Evolutionary conservation across 2,329 filamentous ascomycete species (phyloP).

Genomic region (Exserohilum rostratum): DNA sequence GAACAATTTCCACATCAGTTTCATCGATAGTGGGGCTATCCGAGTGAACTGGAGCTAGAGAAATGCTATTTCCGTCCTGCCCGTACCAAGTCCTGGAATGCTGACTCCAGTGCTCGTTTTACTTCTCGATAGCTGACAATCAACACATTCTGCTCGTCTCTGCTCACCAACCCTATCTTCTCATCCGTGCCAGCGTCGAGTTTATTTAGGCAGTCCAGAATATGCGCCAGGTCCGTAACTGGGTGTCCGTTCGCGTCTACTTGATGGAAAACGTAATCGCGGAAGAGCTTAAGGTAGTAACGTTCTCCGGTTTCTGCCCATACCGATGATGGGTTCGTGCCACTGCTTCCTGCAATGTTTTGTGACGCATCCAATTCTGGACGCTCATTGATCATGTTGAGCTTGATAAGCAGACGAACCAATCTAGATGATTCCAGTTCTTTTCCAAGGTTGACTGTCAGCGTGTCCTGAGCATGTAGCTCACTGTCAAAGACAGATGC

Average conservation of each 20-base stretch:
- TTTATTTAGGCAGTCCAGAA: conserved; percentile 86
- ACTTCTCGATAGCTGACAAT: conserved; percentile 90
- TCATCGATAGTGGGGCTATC: conserved; percentile 10
- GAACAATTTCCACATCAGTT: not conserved
- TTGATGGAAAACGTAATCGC: conserved; percentile 97
- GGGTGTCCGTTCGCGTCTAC: conserved; percentile 85
- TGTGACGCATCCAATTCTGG: conserved; percentile 78
- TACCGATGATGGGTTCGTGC: conserved; percentile 47
- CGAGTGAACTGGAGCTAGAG: conserved; percentile 12
- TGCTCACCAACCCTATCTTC: conserved; percentile 80
- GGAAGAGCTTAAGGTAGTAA: conserved; percentile 91
- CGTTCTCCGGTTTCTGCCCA: conserved; percentile 95
- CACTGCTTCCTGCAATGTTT: conserved; percentile 45
- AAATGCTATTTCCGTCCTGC: conserved; percentile 41
- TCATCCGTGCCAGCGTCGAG: conserved; percentile 90
- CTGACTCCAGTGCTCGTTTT: conserved; percentile 67
- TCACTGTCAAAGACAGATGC: conserved; percentile 76
- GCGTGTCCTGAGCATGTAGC: conserved; percentile 78
- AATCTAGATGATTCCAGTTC: conserved; percentile 91
- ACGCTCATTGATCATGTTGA: conserved; percentile 87
- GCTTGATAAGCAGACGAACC: conserved; percentile 79
- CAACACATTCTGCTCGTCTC: conserved; percentile 88
- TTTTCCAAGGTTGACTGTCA: conserved; percentile 72
- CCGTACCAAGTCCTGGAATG: conserved; percentile 62
- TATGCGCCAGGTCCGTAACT: conserved; percentile 84